Evolutionary conservation across 169 alveolate genomes (phyloP).

Genomic region (Plasmodium knowlesi): DNA sequence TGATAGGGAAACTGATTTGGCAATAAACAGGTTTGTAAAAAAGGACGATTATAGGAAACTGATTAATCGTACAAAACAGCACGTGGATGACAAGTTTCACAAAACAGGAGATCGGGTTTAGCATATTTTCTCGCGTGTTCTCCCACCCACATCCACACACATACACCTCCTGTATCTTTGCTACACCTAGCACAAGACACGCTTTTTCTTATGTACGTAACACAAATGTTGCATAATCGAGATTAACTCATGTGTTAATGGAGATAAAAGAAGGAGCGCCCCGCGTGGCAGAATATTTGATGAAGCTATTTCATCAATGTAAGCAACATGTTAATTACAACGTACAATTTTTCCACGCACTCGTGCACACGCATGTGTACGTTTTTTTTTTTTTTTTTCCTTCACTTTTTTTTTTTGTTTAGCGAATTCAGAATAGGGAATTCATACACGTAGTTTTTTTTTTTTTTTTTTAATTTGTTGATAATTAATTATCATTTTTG

Average conservation of each 20-base stretch:
- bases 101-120: slow-evolving; percentile 15
- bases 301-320: neutral
- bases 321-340: neutral
- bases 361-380: neutral
- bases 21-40: slow-evolving; percentile 49
- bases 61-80: slow-evolving; percentile 65
- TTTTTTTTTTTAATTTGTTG: neutral
- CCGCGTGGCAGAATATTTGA: neutral
- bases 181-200: neutral
- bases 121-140: neutral
- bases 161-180: neutral
- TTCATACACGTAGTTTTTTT: neutral
- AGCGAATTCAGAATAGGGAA: neutral
- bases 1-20: slow-evolving; percentile 72
- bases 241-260: neutral
- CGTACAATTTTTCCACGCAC: neutral
- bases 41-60: slow-evolving; percentile 43
- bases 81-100: slow-evolving; percentile 72
- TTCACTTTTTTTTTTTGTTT: neutral
- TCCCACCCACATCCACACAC: neutral
- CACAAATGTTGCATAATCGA: neutral
- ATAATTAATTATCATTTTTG: neutral
- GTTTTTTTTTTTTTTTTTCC: neutral
- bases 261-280: neutral
- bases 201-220: neutral